These are phyloP conservation scores for Crataegus laevigata DNA, from an alignment of 306 rosid genomes.

Conservation along the genomic window DNA sequence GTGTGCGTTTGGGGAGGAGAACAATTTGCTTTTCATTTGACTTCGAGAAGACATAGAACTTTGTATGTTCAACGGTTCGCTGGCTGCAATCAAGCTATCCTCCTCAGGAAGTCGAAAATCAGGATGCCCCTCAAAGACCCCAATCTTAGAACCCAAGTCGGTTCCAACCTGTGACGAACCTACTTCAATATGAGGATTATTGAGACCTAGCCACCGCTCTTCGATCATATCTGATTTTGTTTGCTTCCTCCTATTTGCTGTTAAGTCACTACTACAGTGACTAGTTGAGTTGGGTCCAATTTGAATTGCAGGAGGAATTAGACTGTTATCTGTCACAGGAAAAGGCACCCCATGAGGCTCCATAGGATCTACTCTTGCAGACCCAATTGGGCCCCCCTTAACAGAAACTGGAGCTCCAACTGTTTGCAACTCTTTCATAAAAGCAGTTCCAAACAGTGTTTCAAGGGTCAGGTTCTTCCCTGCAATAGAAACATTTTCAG, in stretches of 20 bases:
- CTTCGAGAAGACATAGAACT: slow-evolving; percentile 44
- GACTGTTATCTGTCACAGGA: slow-evolving; percentile 36
- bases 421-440: slow-evolving; percentile 93
- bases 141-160: slow-evolving; percentile 40
- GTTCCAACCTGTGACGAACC: slow-evolving; percentile 40
- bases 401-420: slow-evolving; percentile 96
- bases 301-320: slow-evolving; percentile 35
- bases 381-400: slow-evolving; percentile 56
- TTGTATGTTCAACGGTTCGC: slow-evolving; percentile 48
- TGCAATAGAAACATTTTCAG: slow-evolving; percentile 40
- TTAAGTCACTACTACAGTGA: slow-evolving; percentile 36
- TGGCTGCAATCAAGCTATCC: slow-evolving; percentile 52
- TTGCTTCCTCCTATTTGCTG: slow-evolving; percentile 40
- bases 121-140: slow-evolving; percentile 48
- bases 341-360: slow-evolving; percentile 50
- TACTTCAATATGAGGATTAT: slow-evolving; percentile 45
- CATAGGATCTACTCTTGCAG: slow-evolving; percentile 45
- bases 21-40: slow-evolving; percentile 45
- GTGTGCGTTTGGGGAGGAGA: slow-evolving; percentile 37
- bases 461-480: slow-evolving; percentile 67
- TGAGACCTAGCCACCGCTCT: slow-evolving; percentile 52
- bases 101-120: slow-evolving; percentile 67
- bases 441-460: slow-evolving; percentile 90
- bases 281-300: slow-evolving; percentile 24
- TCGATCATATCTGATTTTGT: slow-evolving; percentile 40